Percentiles rank a stretch among this genome's conserved stretches.
phyloP scores from a whole-genome alignment of 164 flowering plant species.

The Stephania cephalantha region DNA sequence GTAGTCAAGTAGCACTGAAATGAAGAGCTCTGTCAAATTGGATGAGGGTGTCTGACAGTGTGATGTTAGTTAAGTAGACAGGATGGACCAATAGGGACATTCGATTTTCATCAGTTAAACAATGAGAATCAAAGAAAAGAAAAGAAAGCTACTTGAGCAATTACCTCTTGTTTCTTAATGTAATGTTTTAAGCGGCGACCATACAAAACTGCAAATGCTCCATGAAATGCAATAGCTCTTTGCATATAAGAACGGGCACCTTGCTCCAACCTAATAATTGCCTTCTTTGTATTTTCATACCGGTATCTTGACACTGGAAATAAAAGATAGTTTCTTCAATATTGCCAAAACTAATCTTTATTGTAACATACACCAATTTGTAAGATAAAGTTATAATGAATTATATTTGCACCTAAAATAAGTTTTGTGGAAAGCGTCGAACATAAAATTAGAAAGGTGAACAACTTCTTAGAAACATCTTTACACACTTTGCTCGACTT shows the following conservation, averaged over 20 bases:
- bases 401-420: neutral
- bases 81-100: neutral
- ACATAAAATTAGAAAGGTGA: neutral
- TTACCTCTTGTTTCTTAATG: constrained; percentile 77
- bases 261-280: constrained; percentile 74
- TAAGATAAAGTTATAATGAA: neutral
- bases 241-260: constrained; percentile 54
- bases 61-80: neutral
- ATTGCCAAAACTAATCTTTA: neutral
- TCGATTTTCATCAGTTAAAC: neutral
- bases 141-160: neutral
- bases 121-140: neutral
- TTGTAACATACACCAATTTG: neutral
- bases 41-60: neutral
- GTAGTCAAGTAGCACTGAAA: no score
- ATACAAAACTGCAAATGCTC: constrained; percentile 78
- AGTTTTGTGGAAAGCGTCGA: neutral
- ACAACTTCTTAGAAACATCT: neutral
- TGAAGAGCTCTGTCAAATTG: no score
- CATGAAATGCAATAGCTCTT: constrained; percentile 60
- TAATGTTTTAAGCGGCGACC: constrained; percentile 74
- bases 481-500: neutral
- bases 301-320: constrained; percentile 55
- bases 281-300: constrained; percentile 42
- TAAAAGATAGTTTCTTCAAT: neutral